Percentiles rank a stretch among this genome's conserved stretches.
Conservation (phyloP, 2,329 filamentous ascomycete genomes). For the Sporothrix luriei region DNA sequence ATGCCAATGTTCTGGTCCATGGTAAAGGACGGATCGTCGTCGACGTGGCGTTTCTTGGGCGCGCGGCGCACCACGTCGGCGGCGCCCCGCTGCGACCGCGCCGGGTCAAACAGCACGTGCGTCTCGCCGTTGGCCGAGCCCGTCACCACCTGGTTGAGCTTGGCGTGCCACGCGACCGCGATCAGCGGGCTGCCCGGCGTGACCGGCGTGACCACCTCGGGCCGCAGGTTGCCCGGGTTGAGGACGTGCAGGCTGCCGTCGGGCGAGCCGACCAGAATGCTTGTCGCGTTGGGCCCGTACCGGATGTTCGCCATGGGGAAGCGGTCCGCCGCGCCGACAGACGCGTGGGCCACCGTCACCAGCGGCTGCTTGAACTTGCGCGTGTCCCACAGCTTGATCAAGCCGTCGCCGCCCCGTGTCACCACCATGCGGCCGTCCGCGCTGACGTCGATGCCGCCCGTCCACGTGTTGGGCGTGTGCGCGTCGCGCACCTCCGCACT, state of each 20-base stretch:
- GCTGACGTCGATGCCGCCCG: slow-evolving; percentile 87
- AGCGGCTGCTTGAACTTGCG: slow-evolving; percentile 92
- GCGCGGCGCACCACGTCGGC: slow-evolving; percentile 88
- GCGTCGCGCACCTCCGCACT: slow-evolving; percentile 81
- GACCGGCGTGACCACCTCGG: slow-evolving; percentile 85
- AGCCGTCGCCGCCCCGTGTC: slow-evolving; percentile 85
- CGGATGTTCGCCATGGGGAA: slow-evolving; percentile 84
- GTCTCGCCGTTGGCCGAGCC: slow-evolving; percentile 90
- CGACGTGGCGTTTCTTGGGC: slow-evolving; percentile 91
- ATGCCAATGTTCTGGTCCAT: slow-evolving; percentile 81
- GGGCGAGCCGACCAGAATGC: slow-evolving; percentile 85
- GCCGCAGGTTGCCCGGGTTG: slow-evolving; percentile 84
- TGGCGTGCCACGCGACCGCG: slow-evolving; percentile 86
- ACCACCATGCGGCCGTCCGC: slow-evolving; percentile 87
- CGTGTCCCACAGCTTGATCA: slow-evolving; percentile 96
- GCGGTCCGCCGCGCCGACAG: slow-evolving; percentile 79
- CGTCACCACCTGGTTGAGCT: slow-evolving; percentile 93
- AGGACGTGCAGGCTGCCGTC: slow-evolving; percentile 88
- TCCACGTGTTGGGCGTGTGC: slow-evolving; percentile 83
- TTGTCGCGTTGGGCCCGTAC: slow-evolving; percentile 82
- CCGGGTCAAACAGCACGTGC: slow-evolving; percentile 87
- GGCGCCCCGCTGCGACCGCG: slow-evolving; percentile 77
- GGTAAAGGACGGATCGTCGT: slow-evolving; percentile 86
- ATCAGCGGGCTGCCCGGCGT: slow-evolving; percentile 82
- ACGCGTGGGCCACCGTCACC: slow-evolving; percentile 74